phyloP scores from a whole-genome alignment of 73 alveolate species.

The Paramecium sonneborni region DNA sequence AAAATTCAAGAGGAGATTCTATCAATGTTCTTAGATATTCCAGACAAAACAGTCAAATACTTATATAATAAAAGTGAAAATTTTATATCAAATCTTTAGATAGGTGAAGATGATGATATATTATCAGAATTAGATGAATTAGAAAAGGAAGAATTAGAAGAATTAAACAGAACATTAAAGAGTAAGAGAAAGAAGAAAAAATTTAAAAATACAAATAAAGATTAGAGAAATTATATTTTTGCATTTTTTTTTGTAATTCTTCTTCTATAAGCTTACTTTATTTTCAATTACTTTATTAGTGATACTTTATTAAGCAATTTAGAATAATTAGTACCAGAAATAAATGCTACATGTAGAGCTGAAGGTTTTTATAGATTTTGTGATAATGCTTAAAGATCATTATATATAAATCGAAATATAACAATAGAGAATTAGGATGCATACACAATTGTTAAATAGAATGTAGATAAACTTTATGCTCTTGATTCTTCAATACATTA shows the following conservation, averaged over 20 bases:
- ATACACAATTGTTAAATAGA: not conserved
- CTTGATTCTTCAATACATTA: conserved; percentile 57
- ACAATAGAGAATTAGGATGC: conserved; percentile 13
- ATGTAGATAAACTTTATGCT: conserved; percentile 5
- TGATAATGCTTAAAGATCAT: conserved; percentile 52
- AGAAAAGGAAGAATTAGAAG: conserved; percentile 49
- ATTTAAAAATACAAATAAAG: conserved; percentile 50
- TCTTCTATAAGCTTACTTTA: conserved; percentile 15
- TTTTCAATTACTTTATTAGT: conserved; percentile 47
- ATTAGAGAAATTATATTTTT: conserved; percentile 2
- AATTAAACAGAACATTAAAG: conserved; percentile 13
- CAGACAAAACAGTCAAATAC: conserved; percentile 55
- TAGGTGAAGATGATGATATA: conserved; percentile 65
- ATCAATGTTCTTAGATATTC: conserved; percentile 54
- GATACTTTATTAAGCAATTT: not conserved
- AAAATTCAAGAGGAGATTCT: conserved; percentile 39
- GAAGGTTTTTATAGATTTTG: conserved; percentile 54
- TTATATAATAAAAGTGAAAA: conserved; percentile 58
- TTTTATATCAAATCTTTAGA: conserved; percentile 49
- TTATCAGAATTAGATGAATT: conserved; percentile 55
- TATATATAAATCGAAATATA: conserved; percentile 16
- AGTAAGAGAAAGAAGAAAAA: conserved; percentile 53
- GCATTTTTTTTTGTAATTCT: not conserved
- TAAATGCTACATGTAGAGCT: conserved; percentile 52
- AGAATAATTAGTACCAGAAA: conserved; percentile 3